Evolutionary conservation across 2,329 filamentous ascomycete species (phyloP), one percentile per base, ranked within the genome.

Genomic region (Pezicula neosporulosa): DNA sequence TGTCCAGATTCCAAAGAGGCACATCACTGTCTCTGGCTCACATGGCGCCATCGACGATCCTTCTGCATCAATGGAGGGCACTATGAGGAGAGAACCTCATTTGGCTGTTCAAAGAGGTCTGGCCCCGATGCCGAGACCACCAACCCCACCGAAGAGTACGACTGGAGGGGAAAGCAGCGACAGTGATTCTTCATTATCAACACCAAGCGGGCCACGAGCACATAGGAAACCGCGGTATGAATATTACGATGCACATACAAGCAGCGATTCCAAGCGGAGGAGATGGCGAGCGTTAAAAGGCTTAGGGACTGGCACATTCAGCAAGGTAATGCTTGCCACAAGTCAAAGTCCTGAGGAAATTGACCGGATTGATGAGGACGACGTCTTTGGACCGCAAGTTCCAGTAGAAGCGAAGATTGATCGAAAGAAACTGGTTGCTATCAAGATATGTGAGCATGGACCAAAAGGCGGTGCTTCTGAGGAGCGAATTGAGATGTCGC

Each of bases 401-500:
- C 58, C 57, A 66, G 18, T 48, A n/a, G 62, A 66, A 37, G 28
- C 53, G 15, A 78, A 66, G 66, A 71, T 83, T 44, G 76, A 89
- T 56, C 83, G 85, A n/a, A 88, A 86, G 63, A 89, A 89, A 48
- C 75, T 99, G 13, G 94, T 97, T 3, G 94, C 94, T 1, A 85
- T 99, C 65, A 99, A 99, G 70, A 85, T 99, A 42, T 93, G 95
- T 66, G 90, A 97, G 68, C 91, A 96, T 70, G 94, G 93, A 3
- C 93, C 94, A 1, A 90, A 90, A 21, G 94, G 94, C 48, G 93
- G 93, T 43, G 93, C 92, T 4, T 94, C 94, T 45, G 91, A 96
- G 67, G 89, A 96, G 61, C 85, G 94, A 37, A 86, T 97, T 55
- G 93, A 97, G 70, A 90, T 94, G 71, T 95, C 91, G 51, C 74